Evolutionary conservation across 2,329 filamentous ascomycete species (phyloP), one percentile per base, ranked within the genome.

Genomic region (Ophiostoma pallidulum): DNA sequence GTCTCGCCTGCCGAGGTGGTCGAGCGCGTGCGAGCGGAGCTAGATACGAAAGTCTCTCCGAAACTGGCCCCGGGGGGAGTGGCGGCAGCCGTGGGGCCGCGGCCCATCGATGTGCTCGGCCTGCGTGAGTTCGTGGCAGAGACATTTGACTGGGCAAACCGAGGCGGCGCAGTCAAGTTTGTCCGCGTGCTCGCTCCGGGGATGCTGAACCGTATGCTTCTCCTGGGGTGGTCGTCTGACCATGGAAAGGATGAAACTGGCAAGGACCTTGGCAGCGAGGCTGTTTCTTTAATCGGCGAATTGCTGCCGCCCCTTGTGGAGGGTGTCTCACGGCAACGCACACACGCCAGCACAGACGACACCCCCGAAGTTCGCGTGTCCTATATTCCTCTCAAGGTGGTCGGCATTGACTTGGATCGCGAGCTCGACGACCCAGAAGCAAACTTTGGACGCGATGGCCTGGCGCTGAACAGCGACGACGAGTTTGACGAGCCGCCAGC

Each of bases 111-210:
- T 55, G 70, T 85, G 12, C 58, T 67, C 4, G 79, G 77, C 0
- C 65, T 98, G 31, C 77, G 91, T 31, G 72, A 75, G 13, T 96
- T 95, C 60, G 77, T 82, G 0, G 74, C 75, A 1, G 82, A 94
- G 53, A 83, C 82, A 0, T 94, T 98, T 55, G 88, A 90, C 50
- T 98, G 92, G 92, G 78, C 75, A 4, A 84, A 81, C 56, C 76
- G 81, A 24, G 74, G 75, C 43, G 91, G 90, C 0, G 89, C 90
- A 14, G 77, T 84, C 58, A 94, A 95, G 59, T 86, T 95, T 51
- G 81, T 95, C 24, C 78, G 83, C 13, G 83, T 86, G 24, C 68
- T 97, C 10, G 84, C 88, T 0, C 86, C 88, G 10, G 80, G 83
- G 8, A 66, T 97, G 1, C 69, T 97, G 3, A 71, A 80, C 13